These are phyloP conservation scores for Nothophaeocryptopus gaeumannii DNA, from an alignment of 2,329 filamentous ascomycete species.

Conservation along the genomic window DNA sequence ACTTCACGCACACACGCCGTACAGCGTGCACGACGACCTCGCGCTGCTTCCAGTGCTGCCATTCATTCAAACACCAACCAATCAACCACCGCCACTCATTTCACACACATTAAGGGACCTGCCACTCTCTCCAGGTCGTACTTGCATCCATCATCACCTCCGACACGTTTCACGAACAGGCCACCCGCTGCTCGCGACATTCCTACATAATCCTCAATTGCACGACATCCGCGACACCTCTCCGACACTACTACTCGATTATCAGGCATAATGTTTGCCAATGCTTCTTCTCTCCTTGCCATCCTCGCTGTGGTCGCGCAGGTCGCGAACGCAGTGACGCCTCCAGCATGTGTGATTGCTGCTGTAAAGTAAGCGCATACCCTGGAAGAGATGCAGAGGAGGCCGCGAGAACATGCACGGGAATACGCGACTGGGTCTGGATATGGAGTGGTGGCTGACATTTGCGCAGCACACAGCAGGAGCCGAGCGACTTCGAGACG, in stretches of 20 bases:
- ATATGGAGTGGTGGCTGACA: background rate
- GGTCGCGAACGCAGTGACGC: slow-evolving; percentile 39
- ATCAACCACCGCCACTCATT: slow-evolving; percentile 4
- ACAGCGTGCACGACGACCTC: background rate
- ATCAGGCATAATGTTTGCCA: slow-evolving; percentile 44
- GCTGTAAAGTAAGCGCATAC: slow-evolving; percentile 47
- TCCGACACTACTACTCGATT: background rate
- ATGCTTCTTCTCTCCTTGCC: slow-evolving; percentile 43
- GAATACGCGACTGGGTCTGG: slow-evolving; percentile 2
- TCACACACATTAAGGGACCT: slow-evolving; percentile 1
- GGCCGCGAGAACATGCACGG: background rate
- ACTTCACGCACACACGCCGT: background rate
- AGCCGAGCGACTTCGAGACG: slow-evolving; percentile 33
- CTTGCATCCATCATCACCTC: slow-evolving; percentile 2
- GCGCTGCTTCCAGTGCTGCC: slow-evolving; percentile 10
- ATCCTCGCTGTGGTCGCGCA: slow-evolving; percentile 46
- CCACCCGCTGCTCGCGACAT: background rate
- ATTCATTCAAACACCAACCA: slow-evolving; percentile 8
- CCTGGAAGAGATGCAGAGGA: background rate
- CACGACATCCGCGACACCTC: background rate
- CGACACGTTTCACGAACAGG: slow-evolving; percentile 3
- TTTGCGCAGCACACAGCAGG: slow-evolving; percentile 29
- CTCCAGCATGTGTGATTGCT: slow-evolving; percentile 51
- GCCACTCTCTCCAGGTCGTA: slow-evolving; percentile 9
- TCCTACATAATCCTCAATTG: background rate